Conservation (phyloP, 768 basidiomycete species). For the Mycena indigotica region DNA sequence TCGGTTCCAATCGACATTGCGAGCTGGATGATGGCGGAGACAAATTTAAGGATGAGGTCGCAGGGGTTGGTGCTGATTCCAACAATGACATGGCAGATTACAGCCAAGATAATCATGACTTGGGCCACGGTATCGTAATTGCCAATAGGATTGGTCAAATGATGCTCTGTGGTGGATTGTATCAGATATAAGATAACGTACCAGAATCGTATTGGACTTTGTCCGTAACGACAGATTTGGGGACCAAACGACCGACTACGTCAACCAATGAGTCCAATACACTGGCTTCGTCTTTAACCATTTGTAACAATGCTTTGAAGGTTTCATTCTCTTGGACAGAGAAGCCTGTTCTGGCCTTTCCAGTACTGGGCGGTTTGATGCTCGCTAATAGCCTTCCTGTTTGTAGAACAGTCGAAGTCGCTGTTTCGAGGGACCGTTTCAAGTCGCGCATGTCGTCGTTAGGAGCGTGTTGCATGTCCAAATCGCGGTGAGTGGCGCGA, state of each 20-base stretch:
- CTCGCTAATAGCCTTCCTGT: not conserved
- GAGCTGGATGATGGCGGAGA: not conserved
- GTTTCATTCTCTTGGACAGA: no score
- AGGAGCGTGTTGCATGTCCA: no score
- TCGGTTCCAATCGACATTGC: not conserved
- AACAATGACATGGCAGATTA: conserved; percentile 7
- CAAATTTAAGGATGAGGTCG: conserved; percentile 1
- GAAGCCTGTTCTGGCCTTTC: not conserved
- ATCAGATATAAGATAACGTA: not conserved
- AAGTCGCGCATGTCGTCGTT: no score
- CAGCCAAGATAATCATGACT: no score
- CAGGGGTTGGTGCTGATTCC: not conserved
- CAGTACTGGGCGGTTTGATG: not conserved
- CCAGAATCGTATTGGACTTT: conserved; percentile 1
- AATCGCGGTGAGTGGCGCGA: no score
- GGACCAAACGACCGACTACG: not conserved
- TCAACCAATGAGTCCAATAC: not conserved
- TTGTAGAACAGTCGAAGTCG: not conserved
- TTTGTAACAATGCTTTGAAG: not conserved
- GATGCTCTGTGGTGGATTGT: not conserved
- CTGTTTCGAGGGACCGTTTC: conserved; percentile 6
- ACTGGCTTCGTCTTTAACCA: not conserved
- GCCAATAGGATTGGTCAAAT: not conserved
- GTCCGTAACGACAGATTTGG: not conserved
- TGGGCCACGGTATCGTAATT: conserved; percentile 1